Base-by-base conservation (phyloP, 768 basidiomycete genomes). In the Mycena galopus region DNA sequence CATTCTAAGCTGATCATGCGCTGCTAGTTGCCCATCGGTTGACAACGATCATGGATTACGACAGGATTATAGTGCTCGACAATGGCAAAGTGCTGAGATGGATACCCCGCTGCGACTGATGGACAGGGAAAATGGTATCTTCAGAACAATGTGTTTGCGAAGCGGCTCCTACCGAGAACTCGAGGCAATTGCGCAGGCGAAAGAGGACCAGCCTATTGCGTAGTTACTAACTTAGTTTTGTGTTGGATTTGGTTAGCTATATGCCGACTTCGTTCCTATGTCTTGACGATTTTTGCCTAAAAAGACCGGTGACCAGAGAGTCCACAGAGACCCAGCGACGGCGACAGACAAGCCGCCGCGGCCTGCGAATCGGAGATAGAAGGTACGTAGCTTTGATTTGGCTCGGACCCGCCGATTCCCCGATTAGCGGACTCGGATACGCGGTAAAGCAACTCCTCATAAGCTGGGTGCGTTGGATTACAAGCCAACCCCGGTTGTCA, bases 21-120 rank as follows among this genome's bases (percentile, higher is more conserved):
- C 17, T 5, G 17, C 42, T 42, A 42, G 42, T 42, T 42, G 42
- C 42, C 42, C 42, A 42, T 27, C 21, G 11, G 17, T 14, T 44
- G 14, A 44, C 16, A 58, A 67, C 74, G 37, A 65, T 73, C 33
- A 70, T 67, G 37, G 69, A 75, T 60, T 66, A 55, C 39, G 69
- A 70, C 29, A 47, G 69, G 23, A 10, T 59, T 3, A 59, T 65
- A 25, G 69, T 70, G 42, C 63, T 70, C 44, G 63, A 71, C 37
- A 51, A 65, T 27, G 64, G 64, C 8, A 30, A 33, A 32, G 37
- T 71, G 82, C 75, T 4, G 85, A 86, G 77, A 87, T 87, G 70
- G 89, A 88, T 73, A 88, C 88, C 16, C 89, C 89, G 7, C 80
- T 82, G 75, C 87, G 87, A 67, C 78, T 90, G 37, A 88, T 88